These are phyloP conservation scores for Osmanthus fragrans DNA, from an alignment of 257 asterid genomes.

Conservation along the genomic window DNA sequence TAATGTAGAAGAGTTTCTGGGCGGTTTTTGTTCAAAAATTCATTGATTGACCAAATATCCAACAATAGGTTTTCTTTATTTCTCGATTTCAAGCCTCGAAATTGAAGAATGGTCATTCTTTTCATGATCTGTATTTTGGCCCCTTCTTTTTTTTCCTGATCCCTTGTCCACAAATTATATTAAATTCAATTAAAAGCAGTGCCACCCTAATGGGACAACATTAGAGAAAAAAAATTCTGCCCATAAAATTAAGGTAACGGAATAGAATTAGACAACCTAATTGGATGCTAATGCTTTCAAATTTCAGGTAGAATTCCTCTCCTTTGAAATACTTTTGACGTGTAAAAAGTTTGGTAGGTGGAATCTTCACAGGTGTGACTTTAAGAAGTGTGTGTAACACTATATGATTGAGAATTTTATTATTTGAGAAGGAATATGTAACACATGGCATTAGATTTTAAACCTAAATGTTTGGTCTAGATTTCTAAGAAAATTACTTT, in stretches of 20 bases:
- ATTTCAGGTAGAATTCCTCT: not conserved
- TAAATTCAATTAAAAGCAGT: not conserved
- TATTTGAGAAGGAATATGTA: not conserved
- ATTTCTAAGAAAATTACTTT: no score
- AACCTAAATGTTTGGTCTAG: not conserved
- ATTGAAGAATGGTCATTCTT: not conserved
- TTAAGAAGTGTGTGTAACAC: not conserved
- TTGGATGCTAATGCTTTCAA: not conserved
- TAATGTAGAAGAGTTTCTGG: no score
- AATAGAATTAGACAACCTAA: not conserved
- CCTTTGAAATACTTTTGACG: not conserved
- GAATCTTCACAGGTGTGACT: not conserved
- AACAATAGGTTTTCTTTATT: not conserved
- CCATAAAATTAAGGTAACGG: not conserved
- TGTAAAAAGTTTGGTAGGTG: not conserved
- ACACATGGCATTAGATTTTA: not conserved
- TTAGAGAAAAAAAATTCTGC: not conserved
- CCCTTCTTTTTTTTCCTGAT: not conserved
- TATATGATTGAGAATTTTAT: no score
- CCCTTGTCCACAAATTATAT: not conserved
- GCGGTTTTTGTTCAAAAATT: no score
- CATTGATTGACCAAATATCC: no score
- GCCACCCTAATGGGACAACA: conserved; percentile 6
- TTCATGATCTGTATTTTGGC: no score
- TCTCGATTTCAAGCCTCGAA: not conserved